Conservation (phyloP, 1,284 basidiomycete species). For the Trichosporon ovoides region DNA sequence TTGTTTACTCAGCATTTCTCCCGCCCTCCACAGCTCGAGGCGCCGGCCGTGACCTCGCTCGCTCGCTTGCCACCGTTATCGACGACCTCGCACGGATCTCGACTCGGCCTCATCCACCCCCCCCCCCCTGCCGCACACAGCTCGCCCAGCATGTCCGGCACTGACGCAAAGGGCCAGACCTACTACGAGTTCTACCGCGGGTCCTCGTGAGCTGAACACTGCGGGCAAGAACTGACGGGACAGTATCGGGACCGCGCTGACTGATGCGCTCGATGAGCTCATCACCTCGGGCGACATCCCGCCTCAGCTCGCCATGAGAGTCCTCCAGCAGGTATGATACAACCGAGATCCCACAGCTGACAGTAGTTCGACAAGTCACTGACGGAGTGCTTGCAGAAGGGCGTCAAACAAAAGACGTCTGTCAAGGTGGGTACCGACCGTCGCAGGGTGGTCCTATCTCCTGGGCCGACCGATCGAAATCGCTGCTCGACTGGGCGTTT, state of each 20-base stretch:
- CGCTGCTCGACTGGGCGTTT: background rate
- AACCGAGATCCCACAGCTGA: background rate
- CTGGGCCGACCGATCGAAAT: no score
- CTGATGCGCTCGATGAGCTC: constrained; percentile 97
- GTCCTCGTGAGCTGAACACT: constrained; percentile 30
- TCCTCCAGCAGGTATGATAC: constrained; percentile 74
- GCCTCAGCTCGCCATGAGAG: constrained; percentile 95
- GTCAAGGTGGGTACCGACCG: constrained; percentile 74
- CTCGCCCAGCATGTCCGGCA: constrained; percentile 26
- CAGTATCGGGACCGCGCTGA: constrained; percentile 94
- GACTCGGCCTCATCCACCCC: background rate
- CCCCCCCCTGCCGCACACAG: background rate
- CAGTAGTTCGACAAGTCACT: constrained; percentile 90
- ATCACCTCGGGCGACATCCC: constrained; percentile 96
- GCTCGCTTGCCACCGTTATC: background rate
- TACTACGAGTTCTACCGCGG: constrained; percentile 85
- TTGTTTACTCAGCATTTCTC: background rate
- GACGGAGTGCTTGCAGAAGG: constrained; percentile 81
- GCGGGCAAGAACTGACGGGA: background rate
- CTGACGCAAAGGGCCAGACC: constrained; percentile 48
- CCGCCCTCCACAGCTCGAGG: background rate
- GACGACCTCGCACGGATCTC: background rate
- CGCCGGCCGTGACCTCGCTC: background rate
- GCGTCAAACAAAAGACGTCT: constrained; percentile 85
- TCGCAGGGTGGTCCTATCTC: no score